Base-by-base conservation (phyloP, 768 basidiomycete genomes). In the Rhodotorula taiwanensis region DNA sequence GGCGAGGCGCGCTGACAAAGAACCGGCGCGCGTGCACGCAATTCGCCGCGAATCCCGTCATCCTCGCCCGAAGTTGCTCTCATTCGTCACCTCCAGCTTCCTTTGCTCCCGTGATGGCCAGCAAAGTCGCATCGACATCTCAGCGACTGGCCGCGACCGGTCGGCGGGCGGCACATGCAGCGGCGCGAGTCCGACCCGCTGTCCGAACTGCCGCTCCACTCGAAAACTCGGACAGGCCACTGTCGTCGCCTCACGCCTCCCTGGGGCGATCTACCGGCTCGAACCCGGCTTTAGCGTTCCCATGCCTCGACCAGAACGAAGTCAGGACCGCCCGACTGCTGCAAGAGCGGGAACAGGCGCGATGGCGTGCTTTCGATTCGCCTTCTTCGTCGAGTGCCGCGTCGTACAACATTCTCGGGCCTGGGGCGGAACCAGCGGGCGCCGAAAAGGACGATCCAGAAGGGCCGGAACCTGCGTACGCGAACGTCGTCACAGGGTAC, bases 401-500 rank as follows among this genome's bases (percentile, higher is more conserved):
- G 3, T 59, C 63, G n/a, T 64, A 64, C 58, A 55, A 64, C 49
- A 65, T 49, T 31, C 64, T 65, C 31, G 64, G 64, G 15, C 64
- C 64, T 8, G 16, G 36, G 10, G 15, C 51, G 21, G 20, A 52
- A 31, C 44, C 62, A 18, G 21, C 64, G 0, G 6, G 34, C 7
- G 5, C 42, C 44, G 8, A 62, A 16, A 27, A 31, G 20, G 67
- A 66, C 54, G 66, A 65, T 36, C 47, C 62, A 2, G 70, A 69
- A 28, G 70, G 70, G 0, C 70, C 70, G 13, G 70, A 71, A 41
- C 70, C 70, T 10, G 66, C 70, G 3, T 71, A 71, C 55, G 55
- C 64, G 18, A 70, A 65, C 54, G 58, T 66, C 54, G 64, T 69
- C 2, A 44, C 60, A 0, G 70, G 70, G 20, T 95, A 93, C 79